These are phyloP conservation scores for Jaapia argillacea DNA, from an alignment of 768 basidiomycete species.

Conservation along the genomic window DNA sequence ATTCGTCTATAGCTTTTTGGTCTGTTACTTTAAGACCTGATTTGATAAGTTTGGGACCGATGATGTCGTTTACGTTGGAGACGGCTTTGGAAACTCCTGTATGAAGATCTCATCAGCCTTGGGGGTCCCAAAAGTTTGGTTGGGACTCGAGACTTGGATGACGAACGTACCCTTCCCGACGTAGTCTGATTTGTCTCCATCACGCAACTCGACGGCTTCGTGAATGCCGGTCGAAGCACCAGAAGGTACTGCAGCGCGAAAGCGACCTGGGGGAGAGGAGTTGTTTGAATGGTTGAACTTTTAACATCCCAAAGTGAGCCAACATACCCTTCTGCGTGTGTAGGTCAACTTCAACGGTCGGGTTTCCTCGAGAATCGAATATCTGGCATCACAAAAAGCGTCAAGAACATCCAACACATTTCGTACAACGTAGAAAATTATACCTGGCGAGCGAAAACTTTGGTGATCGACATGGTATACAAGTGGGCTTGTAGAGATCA, in stretches of 20 bases:
- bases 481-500: conserved; percentile 18
- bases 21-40: conserved; percentile 74
- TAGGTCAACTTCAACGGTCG: conserved; percentile 91
- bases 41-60: conserved; percentile 84
- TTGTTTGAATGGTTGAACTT: conserved; percentile 4
- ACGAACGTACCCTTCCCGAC: conserved; percentile 79
- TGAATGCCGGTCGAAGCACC: conserved; percentile 98
- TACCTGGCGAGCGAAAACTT: conserved; percentile 91
- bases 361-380: conserved; percentile 99
- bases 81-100: conserved; percentile 92
- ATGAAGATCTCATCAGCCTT: too few relatives aligned
- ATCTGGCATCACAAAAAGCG: conserved; percentile 45
- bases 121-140: not conserved
- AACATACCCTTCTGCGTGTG: conserved; percentile 73
- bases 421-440: conserved; percentile 6
- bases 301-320: conserved; percentile 1
- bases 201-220: conserved; percentile 98
- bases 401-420: not conserved
- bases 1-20: conserved; percentile 95
- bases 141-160: not conserved
- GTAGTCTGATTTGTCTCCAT: conserved; percentile 87
- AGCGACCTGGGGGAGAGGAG: conserved; percentile 52
- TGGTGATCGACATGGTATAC: conserved; percentile 80
- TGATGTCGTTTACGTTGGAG: conserved; percentile 83
- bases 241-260: conserved; percentile 92